Evolutionary conservation across 2,329 filamentous ascomycete species (phyloP), one percentile per base, ranked within the genome.

Genomic region (Penicillium brevicompactum): DNA sequence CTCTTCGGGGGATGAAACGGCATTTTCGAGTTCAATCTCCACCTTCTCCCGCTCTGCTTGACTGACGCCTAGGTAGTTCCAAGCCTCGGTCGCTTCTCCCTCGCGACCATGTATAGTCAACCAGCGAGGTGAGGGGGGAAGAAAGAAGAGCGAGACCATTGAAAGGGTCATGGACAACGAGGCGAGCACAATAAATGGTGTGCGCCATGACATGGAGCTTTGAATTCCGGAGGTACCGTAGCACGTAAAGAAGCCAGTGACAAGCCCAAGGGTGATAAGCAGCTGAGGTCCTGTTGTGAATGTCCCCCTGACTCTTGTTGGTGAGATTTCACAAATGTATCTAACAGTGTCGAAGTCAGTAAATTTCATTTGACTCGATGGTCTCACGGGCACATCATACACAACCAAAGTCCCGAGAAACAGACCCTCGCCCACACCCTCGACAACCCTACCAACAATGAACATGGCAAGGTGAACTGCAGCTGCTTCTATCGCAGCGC

Each of bases 301-400:
- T 2, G 76, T 71, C 0, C 83, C 84, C 21, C 84, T 72, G 5
- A 73, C 68, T 4, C 69, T 70, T 1, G 77, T 71, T 0, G 84
- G 84, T 1, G 84, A 80, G 16, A 87, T 84, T 67, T 87, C 85
- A 53, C 81, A 82, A 22, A 87, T 82, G 58, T 86, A 80, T 21
- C 38, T 41, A 9, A 11, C 22, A 7, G 34, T 1, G 16, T 9
- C 8, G 6, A 41, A 8, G n/a, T 41, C 21, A 41, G 38, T 41
- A 8, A 6, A 8, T 3, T 41, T 2, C 8, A n/a, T 4, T 11
- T 21, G 38, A 41, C 3, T 41, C 16, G 8, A 21, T 5, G 7
- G 38, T 9, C 10, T n/a, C n/a, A 21, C 1, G 3, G 18, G 6
- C 21, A 18, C 7, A 41, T 10, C 38, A 16, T 41, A 41, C 67